Conservation (phyloP, 257 asterid genomes). For the Solanum dulcamara region DNA sequence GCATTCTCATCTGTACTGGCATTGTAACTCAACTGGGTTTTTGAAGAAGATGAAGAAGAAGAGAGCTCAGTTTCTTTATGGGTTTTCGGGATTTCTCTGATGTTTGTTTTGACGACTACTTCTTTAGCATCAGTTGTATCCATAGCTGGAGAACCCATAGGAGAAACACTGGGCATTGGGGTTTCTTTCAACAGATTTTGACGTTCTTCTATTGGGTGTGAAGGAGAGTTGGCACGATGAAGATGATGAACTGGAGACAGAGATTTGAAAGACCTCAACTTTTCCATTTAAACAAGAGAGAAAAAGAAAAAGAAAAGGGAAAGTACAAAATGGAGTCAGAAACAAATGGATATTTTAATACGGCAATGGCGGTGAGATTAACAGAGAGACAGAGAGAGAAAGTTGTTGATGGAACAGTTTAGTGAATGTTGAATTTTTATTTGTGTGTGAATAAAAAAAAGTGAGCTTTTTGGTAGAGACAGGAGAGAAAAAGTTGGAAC, state of each 20-base stretch:
- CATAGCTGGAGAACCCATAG: not conserved
- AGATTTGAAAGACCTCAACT: constrained; percentile 18
- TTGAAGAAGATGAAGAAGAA: not conserved
- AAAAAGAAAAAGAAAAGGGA: not conserved
- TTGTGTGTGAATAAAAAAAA: not conserved
- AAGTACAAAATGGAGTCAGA: not conserved
- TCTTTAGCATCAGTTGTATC: constrained; percentile 8
- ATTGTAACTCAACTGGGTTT: constrained; percentile 1
- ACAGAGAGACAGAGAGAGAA: not conserved
- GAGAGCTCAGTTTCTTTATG: not conserved
- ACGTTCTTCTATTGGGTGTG: constrained; percentile 12
- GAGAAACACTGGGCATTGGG: not conserved
- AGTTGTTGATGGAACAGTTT: not conserved
- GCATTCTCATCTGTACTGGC: not conserved
- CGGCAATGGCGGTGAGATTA: not conserved
- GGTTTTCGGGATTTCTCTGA: not conserved
- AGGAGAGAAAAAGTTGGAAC: not conserved
- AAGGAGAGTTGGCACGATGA: not conserved
- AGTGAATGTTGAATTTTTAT: not conserved
- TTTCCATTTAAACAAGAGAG: constrained; percentile 10
- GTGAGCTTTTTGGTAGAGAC: not conserved
- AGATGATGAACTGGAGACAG: not conserved
- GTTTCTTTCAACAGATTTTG: constrained; percentile 8
- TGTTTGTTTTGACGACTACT: constrained; percentile 2
- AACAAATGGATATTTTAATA: not conserved